Conservation (phyloP, 306 rosid genomes). For the Oxytropis ochrocephala region DNA sequence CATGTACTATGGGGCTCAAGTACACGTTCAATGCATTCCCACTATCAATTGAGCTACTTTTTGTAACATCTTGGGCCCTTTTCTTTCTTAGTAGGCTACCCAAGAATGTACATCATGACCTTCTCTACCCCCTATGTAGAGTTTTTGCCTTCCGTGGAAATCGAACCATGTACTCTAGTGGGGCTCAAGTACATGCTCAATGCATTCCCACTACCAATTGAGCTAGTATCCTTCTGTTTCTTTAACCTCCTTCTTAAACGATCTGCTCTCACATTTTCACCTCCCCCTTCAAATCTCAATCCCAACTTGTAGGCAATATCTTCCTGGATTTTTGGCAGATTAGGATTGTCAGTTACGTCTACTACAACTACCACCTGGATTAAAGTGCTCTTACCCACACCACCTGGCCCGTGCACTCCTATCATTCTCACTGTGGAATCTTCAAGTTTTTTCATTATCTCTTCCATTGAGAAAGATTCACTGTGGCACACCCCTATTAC, state of each 20-base stretch:
- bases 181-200: no score
- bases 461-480: neutral
- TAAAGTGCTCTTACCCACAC: constrained; percentile 15
- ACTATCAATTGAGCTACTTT: no score
- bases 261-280: constrained; percentile 1
- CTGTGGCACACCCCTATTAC: neutral
- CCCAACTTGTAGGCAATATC: constrained; percentile 6
- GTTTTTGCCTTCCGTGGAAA: no score
- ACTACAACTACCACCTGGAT: neutral
- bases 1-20: no score
- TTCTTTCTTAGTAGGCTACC: no score
- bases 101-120: no score
- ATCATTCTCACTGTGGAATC: constrained; percentile 8
- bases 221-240: constrained; percentile 1
- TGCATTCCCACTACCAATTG: no score
- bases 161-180: no score
- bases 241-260: neutral
- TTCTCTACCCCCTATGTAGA: no score
- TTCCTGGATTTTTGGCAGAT: neutral
- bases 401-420: neutral
- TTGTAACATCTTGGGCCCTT: no score
- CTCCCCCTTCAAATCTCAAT: constrained; percentile 2
- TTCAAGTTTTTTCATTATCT: neutral
- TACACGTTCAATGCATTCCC: no score
- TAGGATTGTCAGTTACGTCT: neutral